Base-by-base conservation (phyloP, 1,139 yeast species). In the Barnettozyma hawaiiensis region DNA sequence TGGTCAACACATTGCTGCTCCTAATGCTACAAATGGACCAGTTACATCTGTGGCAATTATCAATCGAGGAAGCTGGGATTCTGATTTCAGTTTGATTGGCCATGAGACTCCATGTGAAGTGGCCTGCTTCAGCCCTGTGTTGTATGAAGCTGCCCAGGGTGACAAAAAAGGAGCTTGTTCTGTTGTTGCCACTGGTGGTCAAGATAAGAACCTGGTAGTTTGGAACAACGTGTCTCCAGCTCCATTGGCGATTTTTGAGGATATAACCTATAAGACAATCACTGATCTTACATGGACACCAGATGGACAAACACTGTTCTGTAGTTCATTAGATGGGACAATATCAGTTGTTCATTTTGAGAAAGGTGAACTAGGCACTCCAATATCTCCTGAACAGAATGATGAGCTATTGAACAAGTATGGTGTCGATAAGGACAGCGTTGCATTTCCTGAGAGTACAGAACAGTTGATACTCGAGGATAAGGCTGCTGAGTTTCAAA, bases 81-180 rank as follows among this genome's bases (percentile, higher is more conserved):
- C 89, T 10, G 95, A 86, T 48, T 74, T 90, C 39, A 82, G 94
- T 44, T 71, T 92, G 37, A 85, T 94, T 38, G 99, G 98, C 1
- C 98, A 92, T 59, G 96, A 90, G 53, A 89, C 95, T 1, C 97
- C 99, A 0, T 86, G 96, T 52, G 98, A 94, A 62, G 97, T 90
- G 4, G 90, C 92, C 37, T 67, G 85, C 0, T 94, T 94, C 61
- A 85, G 92, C 19, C 98, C 98, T 0, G 66, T 82, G 43, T 57
- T 80, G 33, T 84, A 76, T 52, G 72, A 69, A 37, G 52, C 61
- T 1, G 53, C 58, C 9, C 45, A 50, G 0, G 46, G 46, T 7
- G 47, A 47, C 14, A 47, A 49, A 42, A 52, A 23, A 26, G 46
- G 45, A 45, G 48, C 47, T 9, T 46, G 59, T 44, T 78, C 87